Evolutionary conservation across 257 asterid genomes (phyloP), one percentile per base, ranked within the genome.

Genomic region (Thymus quinquecostatus): DNA sequence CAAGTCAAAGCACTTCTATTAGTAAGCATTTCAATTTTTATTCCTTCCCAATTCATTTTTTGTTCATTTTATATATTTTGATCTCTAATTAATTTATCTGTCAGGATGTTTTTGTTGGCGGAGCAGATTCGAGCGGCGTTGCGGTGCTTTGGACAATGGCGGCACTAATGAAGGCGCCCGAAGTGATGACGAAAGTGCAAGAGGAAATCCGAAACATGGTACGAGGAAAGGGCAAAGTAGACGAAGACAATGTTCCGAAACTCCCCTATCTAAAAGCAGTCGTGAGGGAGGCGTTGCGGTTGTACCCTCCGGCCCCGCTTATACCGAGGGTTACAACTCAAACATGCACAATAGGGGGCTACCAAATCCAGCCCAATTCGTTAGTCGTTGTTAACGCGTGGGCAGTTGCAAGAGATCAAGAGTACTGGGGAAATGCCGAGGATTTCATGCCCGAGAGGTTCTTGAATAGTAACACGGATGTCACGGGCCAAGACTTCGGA

Each of bases 1-100:
- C 49, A 33, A 14, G 64, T 77, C 49, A 72, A 77, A 38, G 70
- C 78, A n/a, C 1, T 66, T 6, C 34, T 77, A 10, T 51, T 41
- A 78, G 81, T 77, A 77, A 0, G n/a, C 60, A 6, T 7, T 49
- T 66, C 2, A 7, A 2, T 3, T 10, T 5, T n/a, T n/a, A n/a
- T n/a, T n/a, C n/a, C n/a, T n/a, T n/a, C n/a, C n/a, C n/a, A n/a
- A n/a, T n/a, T n/a, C n/a, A n/a, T n/a, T n/a, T n/a, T n/a, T n/a
- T n/a, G n/a, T n/a, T n/a, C n/a, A n/a, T n/a, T n/a, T n/a, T n/a
- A n/a, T 44, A 41, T 41, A 9, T 8, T 43, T 4, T 33, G 21
- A n/a, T n/a, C n/a, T n/a, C n/a, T n/a, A n/a, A n/a, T n/a, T n/a
- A n/a, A n/a, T n/a, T n/a, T n/a, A n/a, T n/a, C n/a, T n/a, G n/a